Base-by-base conservation (phyloP, 192 early-diverging fungal genomes). In the Polychytrium aggregatum region DNA sequence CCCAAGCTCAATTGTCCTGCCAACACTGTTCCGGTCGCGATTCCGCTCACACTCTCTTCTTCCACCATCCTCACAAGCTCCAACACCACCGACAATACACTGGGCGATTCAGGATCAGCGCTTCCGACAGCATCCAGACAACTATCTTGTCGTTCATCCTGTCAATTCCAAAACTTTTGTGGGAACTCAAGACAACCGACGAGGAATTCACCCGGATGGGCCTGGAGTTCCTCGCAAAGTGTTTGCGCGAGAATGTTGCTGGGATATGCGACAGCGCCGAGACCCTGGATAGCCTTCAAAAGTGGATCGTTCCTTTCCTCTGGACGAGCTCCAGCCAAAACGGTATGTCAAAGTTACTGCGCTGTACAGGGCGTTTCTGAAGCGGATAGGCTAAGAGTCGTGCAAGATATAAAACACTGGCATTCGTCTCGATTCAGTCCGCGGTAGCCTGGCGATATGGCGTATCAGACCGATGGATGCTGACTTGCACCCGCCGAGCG, bases 251-350 rank as follows among this genome's bases (percentile, higher is more conserved):
- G 20, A 42, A 8, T 20, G 41, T 42, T 8, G 7, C 41, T 8
- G 7, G 7, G 8, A 9, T 11, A 16, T 42, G 7, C 11, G 41
- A 14, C 10, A 8, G 8, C 9, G 21, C 41, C 9, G 21, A 42
- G 8, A 9, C 8, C 8, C 41, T 8, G 9, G 8, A 20, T 20
- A 7, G 34, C 17, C 8, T 30, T 26, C 26, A 10, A 25, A 21
- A 57, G 56, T 14, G 46, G 17, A 59, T 59, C 27, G 35, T 59
- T 3, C n/a, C 20, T 10, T 9, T 59, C 13, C 31, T 59, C n/a
- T n/a, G n/a, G 35, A 27, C 30, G 13, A 30, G 53, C 28, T n/a
- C 18, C 27, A 29, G 52, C 4, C 18, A 36, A 33, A 24, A 29
- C 37, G 38, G 53, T 25, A 20, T 39, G 2, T 44, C n/a, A n/a